Evolutionary conservation across 192 early-diverging fungal species (phyloP), one percentile per base, ranked within the genome.

Genomic region (Coemansia sp.): DNA sequence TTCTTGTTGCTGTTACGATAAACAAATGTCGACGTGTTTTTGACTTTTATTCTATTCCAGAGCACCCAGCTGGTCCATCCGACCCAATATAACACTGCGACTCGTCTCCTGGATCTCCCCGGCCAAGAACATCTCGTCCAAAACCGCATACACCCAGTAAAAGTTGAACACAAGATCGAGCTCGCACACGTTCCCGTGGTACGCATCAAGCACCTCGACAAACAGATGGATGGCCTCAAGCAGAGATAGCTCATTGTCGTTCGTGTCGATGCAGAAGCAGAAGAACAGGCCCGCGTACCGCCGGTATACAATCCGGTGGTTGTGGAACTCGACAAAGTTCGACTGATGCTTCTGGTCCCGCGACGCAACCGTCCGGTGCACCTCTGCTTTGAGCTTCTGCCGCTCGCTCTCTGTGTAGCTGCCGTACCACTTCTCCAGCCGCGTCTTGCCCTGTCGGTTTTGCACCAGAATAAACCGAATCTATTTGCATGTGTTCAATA

Each of bases 291-390:
- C 92, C 1, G 95, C 95, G 79, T 98, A 98, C 25, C 97, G 88
- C 31, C 97, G 91, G 63, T 99, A 99, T 0, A 99, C 92, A 31
- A 99, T 92, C 71, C 97, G 98, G 81, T 95, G 91, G 81, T 95
- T 95, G 64, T 94, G 89, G 81, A 95, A 98, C 91, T 99, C 97
- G 40, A 96, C 91, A 87, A 98, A 98, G 74, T 98, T 98, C 40
- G 91, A 92, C 78, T 96, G 95, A 67, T 93, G 88, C 77, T 94
- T 95, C 67, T 95, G 94, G 77, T 99, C 97, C 48, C 97, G 82
- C 19, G 92, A 92, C 32, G 97, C 95, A 43, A 98, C 88, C 21
- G 96, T 85, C 48, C 92, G 91, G 74, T 99, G 97, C 7, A 99
- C 95, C 50, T 98, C 93, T 16, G 88, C 87, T 67, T 98, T 97